These are phyloP conservation scores for Trichoderma sp. DNA, from an alignment of 2,329 filamentous ascomycete species.

Conservation along the genomic window DNA sequence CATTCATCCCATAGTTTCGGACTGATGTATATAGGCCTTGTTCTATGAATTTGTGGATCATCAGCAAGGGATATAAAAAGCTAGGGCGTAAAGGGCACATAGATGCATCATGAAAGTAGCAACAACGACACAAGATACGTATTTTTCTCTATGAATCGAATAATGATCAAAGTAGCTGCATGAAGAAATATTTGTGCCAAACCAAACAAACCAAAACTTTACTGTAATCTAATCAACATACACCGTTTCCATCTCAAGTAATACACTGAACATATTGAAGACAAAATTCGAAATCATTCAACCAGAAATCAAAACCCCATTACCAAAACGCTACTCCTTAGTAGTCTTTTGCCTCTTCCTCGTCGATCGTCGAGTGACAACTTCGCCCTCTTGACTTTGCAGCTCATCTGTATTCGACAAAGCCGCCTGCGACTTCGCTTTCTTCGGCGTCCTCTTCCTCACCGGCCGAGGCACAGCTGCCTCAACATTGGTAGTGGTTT, in stretches of 20 bases:
- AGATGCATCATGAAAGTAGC: not conserved
- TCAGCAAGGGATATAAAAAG: not conserved
- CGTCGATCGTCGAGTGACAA: not conserved
- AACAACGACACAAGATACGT: not conserved
- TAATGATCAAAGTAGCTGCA: not conserved
- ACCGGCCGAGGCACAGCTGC: not conserved
- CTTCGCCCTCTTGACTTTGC: not conserved
- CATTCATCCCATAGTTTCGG: not conserved
- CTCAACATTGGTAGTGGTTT: not conserved
- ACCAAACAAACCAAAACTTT: not conserved
- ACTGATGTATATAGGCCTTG: constrained; percentile 17
- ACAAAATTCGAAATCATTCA: not conserved
- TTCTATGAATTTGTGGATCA: not conserved
- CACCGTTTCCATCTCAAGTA: not conserved
- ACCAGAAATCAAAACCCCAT: not conserved
- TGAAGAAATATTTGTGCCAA: not conserved
- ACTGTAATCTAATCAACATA: not conserved
- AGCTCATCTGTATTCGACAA: not conserved
- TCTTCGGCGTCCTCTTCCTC: not conserved
- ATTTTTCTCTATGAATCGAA: not conserved
- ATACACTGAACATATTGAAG: not conserved
- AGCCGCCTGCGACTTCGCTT: not conserved
- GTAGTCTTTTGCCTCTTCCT: constrained; percentile 23
- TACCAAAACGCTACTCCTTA: not conserved
- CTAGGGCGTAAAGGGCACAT: not conserved